phyloP scores from a whole-genome alignment of 495 filamentous ascomycete species.

The Aspergillus diversus region DNA sequence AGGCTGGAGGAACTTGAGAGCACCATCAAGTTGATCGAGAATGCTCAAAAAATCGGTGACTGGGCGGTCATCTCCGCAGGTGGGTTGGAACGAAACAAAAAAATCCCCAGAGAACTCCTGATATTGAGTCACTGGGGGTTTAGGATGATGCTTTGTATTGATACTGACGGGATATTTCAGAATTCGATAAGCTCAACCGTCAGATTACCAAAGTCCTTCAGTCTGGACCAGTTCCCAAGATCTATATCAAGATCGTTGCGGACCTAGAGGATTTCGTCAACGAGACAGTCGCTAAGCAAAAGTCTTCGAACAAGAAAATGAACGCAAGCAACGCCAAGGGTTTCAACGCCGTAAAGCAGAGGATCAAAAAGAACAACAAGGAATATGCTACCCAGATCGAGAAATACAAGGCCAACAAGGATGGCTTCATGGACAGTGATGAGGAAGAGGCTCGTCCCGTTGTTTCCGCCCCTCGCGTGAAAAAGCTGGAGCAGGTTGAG shows the following conservation, averaged over 20 bases:
- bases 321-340: conserved; percentile 93
- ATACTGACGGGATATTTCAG: conserved; percentile 48
- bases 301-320: conserved; percentile 97
- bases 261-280: conserved; percentile 96
- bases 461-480: conserved; percentile 37
- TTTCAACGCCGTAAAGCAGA: conserved; percentile 94
- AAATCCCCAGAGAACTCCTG: too few species aligned
- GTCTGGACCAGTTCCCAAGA: conserved; percentile 77
- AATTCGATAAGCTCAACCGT: conserved; percentile 97
- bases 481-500: conserved; percentile 51
- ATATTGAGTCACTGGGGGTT: conserved; percentile 6
- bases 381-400: conserved; percentile 88
- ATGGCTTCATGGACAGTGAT: conserved; percentile 77
- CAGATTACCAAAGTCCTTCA: conserved; percentile 79
- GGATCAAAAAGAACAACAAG: conserved; percentile 97
- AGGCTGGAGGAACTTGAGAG: conserved; percentile 89
- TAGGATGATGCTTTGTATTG: neutral
- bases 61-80: conserved; percentile 91
- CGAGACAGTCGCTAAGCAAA: conserved; percentile 91
- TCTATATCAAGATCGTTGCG: conserved; percentile 89
- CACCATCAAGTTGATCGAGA: conserved; percentile 87
- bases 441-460: conserved; percentile 63
- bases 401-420: conserved; percentile 80
- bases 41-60: conserved; percentile 95
- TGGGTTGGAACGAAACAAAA: conserved; percentile 43